phyloP scores from a whole-genome alignment of 495 filamentous ascomycete genomes.

The Tuber microsphaerosporum region DNA sequence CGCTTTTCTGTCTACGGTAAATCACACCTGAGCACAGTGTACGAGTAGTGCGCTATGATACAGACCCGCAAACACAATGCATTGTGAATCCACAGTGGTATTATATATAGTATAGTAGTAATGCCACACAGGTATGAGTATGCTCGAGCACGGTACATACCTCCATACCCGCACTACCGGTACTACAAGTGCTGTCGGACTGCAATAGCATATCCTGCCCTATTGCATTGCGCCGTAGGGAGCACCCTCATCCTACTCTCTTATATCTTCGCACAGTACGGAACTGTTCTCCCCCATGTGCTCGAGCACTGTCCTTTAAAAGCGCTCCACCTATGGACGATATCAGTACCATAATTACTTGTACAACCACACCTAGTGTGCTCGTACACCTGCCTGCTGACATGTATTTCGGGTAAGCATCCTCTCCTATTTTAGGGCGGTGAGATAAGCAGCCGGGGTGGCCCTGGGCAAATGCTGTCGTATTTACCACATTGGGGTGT shows the following conservation, averaged over 20 bases:
- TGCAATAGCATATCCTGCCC: neutral
- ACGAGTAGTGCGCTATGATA: neutral
- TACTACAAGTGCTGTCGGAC: neutral
- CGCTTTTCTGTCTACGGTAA: neutral
- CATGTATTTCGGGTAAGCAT: constrained; percentile 6
- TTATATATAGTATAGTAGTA: neutral
- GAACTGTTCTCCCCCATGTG: neutral
- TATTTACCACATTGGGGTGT: neutral
- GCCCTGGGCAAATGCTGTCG: neutral
- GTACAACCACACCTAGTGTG: neutral
- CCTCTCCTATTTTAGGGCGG: neutral
- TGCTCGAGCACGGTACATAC: neutral
- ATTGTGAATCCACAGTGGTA: neutral
- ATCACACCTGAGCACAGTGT: neutral
- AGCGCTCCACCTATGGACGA: neutral
- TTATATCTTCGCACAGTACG: neutral
- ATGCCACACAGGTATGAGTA: neutral
- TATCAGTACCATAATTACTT: neutral
- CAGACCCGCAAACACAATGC: neutral
- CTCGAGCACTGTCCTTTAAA: neutral
- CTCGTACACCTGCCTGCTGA: neutral
- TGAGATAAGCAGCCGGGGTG: constrained; percentile 1
- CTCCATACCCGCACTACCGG: neutral
- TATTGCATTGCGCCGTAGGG: neutral
- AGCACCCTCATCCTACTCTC: neutral